Evolutionary conservation across 495 filamentous ascomycete genomes (phyloP).

Genomic region (Neurospora sp.): DNA sequence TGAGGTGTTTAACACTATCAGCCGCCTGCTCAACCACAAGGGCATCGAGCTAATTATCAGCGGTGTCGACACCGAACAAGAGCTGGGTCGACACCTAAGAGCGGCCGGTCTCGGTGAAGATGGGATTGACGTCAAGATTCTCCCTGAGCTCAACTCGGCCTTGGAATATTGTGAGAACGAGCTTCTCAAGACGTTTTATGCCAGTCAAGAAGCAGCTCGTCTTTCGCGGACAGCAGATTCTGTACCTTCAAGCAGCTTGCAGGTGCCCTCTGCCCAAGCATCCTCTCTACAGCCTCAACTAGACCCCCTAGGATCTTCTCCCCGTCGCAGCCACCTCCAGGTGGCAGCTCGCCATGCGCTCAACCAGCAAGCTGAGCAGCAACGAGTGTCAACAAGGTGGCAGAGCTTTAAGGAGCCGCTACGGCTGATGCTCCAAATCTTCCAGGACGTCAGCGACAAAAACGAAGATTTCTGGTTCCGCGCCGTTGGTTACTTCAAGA

Average conservation of each 20-base stretch:
- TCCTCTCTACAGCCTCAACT: conserved; percentile 10
- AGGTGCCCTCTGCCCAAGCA: conserved; percentile 36
- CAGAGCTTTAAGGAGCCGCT: conserved; percentile 78
- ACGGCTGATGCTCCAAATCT: conserved; percentile 83
- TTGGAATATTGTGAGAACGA: conserved; percentile 94
- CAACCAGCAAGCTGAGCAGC: conserved; percentile 36
- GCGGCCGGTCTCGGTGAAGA: conserved; percentile 68
- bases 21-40: conserved; percentile 61
- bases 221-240: conserved; percentile 26
- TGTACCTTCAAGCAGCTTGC: conserved; percentile 31
- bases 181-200: conserved; percentile 77
- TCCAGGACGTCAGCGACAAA: conserved; percentile 70
- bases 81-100: conserved; percentile 64
- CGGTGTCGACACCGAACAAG: conserved; percentile 60
- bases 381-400: conserved; percentile 47
- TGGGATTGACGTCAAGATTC: conserved; percentile 59
- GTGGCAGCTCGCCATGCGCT: conserved; percentile 67
- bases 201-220: conserved; percentile 34
- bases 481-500: conserved; percentile 58
- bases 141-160: conserved; percentile 83
- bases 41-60: conserved; percentile 72
- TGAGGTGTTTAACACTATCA: conserved; percentile 87
- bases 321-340: conserved; percentile 65
- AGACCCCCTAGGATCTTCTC: conserved; percentile 56
- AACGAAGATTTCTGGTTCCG: conserved; percentile 94